Conservation (phyloP, 352 stramenopile species). For the Phytophthora meadii region DNA sequence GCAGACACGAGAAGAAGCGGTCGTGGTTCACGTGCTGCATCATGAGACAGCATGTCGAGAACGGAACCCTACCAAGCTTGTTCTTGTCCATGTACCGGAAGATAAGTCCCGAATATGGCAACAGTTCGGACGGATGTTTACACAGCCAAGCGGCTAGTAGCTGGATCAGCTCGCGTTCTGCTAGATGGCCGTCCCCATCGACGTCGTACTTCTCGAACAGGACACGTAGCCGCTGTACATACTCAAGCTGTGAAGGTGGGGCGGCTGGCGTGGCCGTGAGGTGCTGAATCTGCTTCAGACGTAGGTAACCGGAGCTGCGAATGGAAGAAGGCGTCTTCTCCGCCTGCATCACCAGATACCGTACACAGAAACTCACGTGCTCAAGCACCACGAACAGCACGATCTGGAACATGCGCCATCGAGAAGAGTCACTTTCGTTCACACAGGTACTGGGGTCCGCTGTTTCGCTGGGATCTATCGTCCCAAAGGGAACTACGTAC, state of each 20-base stretch:
- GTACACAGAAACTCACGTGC: conserved; percentile 82
- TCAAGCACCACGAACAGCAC: conserved; percentile 85
- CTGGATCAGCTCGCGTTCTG: conserved; percentile 70
- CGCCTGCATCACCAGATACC: conserved; percentile 84
- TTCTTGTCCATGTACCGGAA: conserved; percentile 92
- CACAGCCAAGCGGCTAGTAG: conserved; percentile 87
- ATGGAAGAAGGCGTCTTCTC: conserved; percentile 81
- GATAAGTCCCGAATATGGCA: conserved; percentile 82
- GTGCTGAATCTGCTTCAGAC: conserved; percentile 84
- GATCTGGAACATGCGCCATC: conserved; percentile 84
- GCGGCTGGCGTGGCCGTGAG: conserved; percentile 65
- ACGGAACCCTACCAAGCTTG: conserved; percentile 76
- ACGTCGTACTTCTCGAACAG: conserved; percentile 86
- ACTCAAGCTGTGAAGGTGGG: conserved; percentile 79
- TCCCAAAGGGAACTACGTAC: conserved; percentile 81
- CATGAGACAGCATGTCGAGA: conserved; percentile 87
- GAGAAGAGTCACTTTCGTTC: conserved; percentile 44
- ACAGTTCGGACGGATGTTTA: conserved; percentile 80
- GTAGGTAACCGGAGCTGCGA: conserved; percentile 72
- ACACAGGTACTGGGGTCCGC: conserved; percentile 47
- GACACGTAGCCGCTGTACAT: conserved; percentile 79
- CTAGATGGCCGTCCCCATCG: conserved; percentile 68
- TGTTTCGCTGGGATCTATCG: conserved; percentile 45
- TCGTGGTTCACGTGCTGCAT: conserved; percentile 90
- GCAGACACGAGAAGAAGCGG: conserved; percentile 86